Base-by-base conservation (phyloP, 257 asterid species). In the Vinca minor region DNA sequence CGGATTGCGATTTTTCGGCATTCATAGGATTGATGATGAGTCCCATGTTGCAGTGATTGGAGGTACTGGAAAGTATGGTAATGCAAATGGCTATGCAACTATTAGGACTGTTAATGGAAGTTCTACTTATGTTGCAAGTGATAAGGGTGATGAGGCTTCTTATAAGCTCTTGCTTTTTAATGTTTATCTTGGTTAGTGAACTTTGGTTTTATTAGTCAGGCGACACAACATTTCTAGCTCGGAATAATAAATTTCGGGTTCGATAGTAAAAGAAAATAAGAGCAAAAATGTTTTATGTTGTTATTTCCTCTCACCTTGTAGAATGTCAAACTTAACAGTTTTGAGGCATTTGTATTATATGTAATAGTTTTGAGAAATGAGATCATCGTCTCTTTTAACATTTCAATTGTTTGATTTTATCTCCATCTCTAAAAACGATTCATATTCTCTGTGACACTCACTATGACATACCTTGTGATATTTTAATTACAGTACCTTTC, bases 11-110 rank as follows among this genome's bases (percentile, higher is more conserved):
- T 78, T 85, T 60, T 89, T 83, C 11, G 95, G 96, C 0, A 83
- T 89, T 47, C 88, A 77, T 65, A 75, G 59, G 75, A 61, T 78
- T 0, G 89, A 88, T 18, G 80, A 71, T 0, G 82, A 84, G 82
- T 84, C 95, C 5, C 76, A 89, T 28, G 66, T 87, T 58, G 91
- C 94, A 20, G 84, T 89, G 11, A 85, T 89, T 20, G 95, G 95
- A 0, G 95, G 96, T 3, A 82, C 78, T 0, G 91, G 95, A 3
- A 87, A 80, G 81, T 89, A 79, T 61, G 79, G 80, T 63, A 75
- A 82, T 5, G 96, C 95, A 0, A 83, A 92, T 69, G 95, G 96
- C 0, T 89, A 80, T 8, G 95, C 94, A 21, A 68, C 73, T 7
- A 63, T 78, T 18, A 71, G 65, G 77, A 67, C 59, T 47, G 62